These are phyloP conservation scores for Pseudomicrostroma phylloplanum DNA, from an alignment of 1,284 basidiomycete genomes.

Conservation along the genomic window DNA sequence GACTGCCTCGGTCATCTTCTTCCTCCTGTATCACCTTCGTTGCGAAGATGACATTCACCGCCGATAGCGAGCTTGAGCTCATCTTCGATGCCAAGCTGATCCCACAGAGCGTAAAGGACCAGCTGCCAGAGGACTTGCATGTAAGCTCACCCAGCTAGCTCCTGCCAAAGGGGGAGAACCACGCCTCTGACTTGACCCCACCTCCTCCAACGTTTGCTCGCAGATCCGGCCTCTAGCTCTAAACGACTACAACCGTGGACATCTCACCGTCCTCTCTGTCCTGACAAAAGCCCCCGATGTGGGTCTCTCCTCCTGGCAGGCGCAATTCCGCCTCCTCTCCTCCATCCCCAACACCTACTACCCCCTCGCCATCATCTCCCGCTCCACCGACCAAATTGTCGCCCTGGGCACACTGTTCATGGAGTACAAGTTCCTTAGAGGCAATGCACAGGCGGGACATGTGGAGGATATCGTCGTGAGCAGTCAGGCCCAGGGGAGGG, in stretches of 20 bases:
- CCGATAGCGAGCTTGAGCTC: conserved; percentile 66
- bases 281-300: conserved; percentile 73
- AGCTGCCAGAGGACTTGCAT: conserved; percentile 60
- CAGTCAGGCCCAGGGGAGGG: conserved; percentile 77
- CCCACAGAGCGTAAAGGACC: conserved; percentile 59
- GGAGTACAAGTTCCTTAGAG: conserved; percentile 86
- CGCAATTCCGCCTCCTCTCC: conserved; percentile 26
- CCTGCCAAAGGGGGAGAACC: conserved; percentile 33
- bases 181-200: conserved; percentile 9
- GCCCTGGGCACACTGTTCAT: conserved; percentile 77
- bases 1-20: too few species aligned
- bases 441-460: conserved; percentile 75
- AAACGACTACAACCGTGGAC: conserved; percentile 74
- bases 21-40: too few species aligned
- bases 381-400: conserved; percentile 69
- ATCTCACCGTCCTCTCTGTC: conserved; percentile 73
- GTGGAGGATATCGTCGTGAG: conserved; percentile 97
- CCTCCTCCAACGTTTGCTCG: neutral
- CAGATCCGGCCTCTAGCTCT: conserved; percentile 83
- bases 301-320: conserved; percentile 58
- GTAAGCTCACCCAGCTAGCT: conserved; percentile 51
- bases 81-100: conserved; percentile 67
- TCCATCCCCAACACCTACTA: conserved; percentile 59
- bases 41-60: conserved; percentile 57
- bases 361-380: conserved; percentile 77